These are phyloP conservation scores for Penstemon barbatus DNA, from an alignment of 257 asterid genomes.

Conservation along the genomic window DNA sequence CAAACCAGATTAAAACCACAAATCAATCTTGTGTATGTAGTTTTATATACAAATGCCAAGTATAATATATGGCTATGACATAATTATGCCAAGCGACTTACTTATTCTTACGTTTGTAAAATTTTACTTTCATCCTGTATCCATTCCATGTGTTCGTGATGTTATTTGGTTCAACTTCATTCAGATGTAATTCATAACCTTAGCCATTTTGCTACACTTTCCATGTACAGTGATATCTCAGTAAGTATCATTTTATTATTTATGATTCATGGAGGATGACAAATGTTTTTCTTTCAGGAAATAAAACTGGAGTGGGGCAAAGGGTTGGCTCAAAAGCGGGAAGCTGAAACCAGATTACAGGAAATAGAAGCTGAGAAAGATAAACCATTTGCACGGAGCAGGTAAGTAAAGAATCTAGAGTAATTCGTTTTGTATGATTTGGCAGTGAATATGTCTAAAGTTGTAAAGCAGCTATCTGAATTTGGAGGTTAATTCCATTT, in stretches of 20 bases:
- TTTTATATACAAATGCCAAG: too few species aligned
- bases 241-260: too few species aligned
- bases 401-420: constrained; percentile 38
- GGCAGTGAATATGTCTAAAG: constrained; percentile 4
- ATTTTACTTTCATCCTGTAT: background rate
- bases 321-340: constrained; percentile 90
- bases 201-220: background rate
- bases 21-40: too few species aligned
- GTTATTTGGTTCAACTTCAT: constrained; percentile 4
- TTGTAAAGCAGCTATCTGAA: constrained; percentile 1
- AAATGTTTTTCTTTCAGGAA: constrained; percentile 53
- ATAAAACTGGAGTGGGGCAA: constrained; percentile 93
- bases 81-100: background rate
- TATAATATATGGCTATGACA: too few species aligned
- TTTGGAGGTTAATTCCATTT: background rate
- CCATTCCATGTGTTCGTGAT: background rate
- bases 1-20: too few species aligned
- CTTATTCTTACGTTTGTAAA: background rate
- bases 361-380: constrained; percentile 84
- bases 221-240: background rate
- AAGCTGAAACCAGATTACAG: constrained; percentile 71
- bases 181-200: background rate
- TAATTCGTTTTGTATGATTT: background rate
- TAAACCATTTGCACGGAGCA: constrained; percentile 93
- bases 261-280: background rate